These are phyloP conservation scores for Gautieria morchelliformis DNA, from an alignment of 768 basidiomycete genomes.

Conservation along the genomic window DNA sequence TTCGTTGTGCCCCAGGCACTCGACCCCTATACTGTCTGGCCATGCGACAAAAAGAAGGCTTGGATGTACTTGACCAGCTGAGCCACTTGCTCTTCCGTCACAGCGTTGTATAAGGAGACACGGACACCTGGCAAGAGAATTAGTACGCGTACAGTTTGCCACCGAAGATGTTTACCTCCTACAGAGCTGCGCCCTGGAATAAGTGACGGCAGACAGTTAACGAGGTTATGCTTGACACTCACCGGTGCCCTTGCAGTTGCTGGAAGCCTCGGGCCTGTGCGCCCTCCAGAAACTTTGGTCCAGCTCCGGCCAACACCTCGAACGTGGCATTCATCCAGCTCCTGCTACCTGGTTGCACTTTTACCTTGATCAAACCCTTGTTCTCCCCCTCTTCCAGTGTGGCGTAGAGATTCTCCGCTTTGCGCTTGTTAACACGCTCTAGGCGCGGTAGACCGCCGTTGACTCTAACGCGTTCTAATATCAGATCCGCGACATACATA, in stretches of 20 bases:
- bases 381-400: conserved; percentile 61
- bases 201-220: not conserved
- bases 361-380: conserved; percentile 58
- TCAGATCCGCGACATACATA: conserved; percentile 84
- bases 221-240: conserved; percentile 20
- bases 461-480: conserved; percentile 59
- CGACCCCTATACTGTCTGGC: not conserved
- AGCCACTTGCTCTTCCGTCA: conserved; percentile 67
- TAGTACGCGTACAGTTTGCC: not conserved
- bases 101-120: conserved; percentile 82
- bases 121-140: conserved; percentile 47
- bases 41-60: conserved; percentile 31
- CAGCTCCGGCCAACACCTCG: conserved; percentile 53
- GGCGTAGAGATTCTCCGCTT: conserved; percentile 69
- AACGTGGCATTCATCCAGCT: conserved; percentile 98
- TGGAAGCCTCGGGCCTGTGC: conserved; percentile 75
- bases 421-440: conserved; percentile 55
- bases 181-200: conserved; percentile 34
- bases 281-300: conserved; percentile 70
- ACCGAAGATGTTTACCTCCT: conserved; percentile 29
- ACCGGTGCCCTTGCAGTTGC: conserved; percentile 90
- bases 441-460: conserved; percentile 61
- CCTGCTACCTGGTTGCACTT: conserved; percentile 64
- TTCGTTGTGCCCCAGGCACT: not conserved
- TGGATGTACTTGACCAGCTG: conserved; percentile 48